Percentiles rank a stretch among this genome's conserved stretches.
phyloP scores from a whole-genome alignment of 2,329 filamentous ascomycete species.

The Penicillium sp. region DNA sequence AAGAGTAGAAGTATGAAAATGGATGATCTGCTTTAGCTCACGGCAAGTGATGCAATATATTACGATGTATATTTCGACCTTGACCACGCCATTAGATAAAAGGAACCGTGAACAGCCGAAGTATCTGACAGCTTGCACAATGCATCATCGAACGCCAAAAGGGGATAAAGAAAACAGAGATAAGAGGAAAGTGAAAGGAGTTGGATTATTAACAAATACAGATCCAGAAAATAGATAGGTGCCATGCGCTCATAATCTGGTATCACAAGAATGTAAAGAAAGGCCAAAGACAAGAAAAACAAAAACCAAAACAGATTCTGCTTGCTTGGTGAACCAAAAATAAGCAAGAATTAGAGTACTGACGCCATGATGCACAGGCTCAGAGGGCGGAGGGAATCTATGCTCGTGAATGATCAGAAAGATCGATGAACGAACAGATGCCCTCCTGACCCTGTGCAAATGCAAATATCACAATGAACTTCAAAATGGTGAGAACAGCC shows the following conservation, averaged over 20 bases:
- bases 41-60: neutral
- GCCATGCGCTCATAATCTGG: conserved; percentile 27
- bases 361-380: conserved; percentile 23
- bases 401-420: conserved; percentile 5
- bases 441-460: conserved; percentile 6
- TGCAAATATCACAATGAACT: conserved; percentile 4
- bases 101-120: neutral
- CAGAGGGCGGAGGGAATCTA: conserved; percentile 16
- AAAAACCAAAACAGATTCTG: conserved; percentile 6
- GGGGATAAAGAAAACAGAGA: neutral
- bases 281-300: conserved; percentile 2
- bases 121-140: neutral
- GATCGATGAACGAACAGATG: conserved; percentile 2
- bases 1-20: neutral
- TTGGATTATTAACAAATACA: conserved; percentile 26
- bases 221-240: conserved; percentile 22
- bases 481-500: neutral
- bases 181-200: conserved; percentile 3
- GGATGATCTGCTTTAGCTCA: neutral
- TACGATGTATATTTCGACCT: neutral
- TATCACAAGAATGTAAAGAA: conserved; percentile 21
- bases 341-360: conserved; percentile 16
- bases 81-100: neutral
- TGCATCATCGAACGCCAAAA: neutral
- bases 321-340: conserved; percentile 6